Conservation (phyloP, 2,329 filamentous ascomycete genomes). For the Orbilia javanica region DNA sequence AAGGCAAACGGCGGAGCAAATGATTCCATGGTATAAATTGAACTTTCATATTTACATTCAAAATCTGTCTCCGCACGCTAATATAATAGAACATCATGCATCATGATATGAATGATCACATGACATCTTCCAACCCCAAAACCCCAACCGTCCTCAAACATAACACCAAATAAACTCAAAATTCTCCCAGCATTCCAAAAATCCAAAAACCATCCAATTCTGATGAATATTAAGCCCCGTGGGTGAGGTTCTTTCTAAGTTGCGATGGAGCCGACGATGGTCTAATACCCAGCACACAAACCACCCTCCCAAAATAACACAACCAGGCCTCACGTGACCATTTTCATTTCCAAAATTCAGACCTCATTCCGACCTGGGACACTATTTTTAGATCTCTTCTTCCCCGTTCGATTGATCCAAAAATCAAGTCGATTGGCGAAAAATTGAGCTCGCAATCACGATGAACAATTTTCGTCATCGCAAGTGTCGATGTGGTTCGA, state of each 20-base stretch:
- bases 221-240: neutral
- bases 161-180: neutral
- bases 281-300: neutral
- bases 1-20: no score
- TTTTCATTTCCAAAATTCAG: neutral
- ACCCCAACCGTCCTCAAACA: neutral
- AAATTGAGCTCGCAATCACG: neutral
- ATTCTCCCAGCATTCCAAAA: neutral
- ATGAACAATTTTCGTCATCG: neutral
- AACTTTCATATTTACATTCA: neutral
- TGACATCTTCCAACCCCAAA: neutral
- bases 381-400: neutral
- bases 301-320: neutral
- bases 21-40: no score
- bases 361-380: neutral
- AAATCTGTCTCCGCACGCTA: neutral
- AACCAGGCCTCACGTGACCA: neutral
- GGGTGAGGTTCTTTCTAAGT: no score
- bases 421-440: neutral
- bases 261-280: no score
- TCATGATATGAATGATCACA: neutral
- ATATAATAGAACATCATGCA: neutral
- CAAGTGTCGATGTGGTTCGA: neutral
- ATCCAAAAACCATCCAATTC: neutral
- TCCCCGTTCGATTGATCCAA: neutral